These are phyloP conservation scores for Sphaerosporella brunnea DNA, from an alignment of 495 filamentous ascomycete genomes.

Conservation along the genomic window DNA sequence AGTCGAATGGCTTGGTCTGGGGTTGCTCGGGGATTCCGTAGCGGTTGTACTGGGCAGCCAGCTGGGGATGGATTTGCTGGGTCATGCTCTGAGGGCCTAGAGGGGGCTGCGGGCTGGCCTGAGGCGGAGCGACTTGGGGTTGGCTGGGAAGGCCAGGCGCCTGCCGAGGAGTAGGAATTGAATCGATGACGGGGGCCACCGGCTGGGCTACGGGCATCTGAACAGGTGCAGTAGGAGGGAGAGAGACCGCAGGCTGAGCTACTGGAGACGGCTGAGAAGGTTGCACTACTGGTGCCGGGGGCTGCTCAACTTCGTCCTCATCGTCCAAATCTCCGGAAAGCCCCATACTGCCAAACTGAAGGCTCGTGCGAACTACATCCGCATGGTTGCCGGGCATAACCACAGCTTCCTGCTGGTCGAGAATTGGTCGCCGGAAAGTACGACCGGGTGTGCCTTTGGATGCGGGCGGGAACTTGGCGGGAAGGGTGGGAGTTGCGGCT, in stretches of 20 bases:
- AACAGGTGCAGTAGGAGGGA: constrained; percentile 53
- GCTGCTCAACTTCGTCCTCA: constrained; percentile 84
- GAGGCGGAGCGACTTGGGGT: constrained; percentile 33
- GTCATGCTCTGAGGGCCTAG: constrained; percentile 33
- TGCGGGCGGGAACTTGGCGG: neutral
- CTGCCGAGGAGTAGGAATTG: constrained; percentile 46
- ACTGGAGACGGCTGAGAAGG: constrained; percentile 83
- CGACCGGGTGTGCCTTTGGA: constrained; percentile 31
- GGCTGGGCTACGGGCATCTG: constrained; percentile 31
- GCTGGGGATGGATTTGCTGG: constrained; percentile 27
- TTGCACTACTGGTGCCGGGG: too few relatives aligned
- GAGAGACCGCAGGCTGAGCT: constrained; percentile 70
- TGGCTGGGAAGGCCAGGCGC: constrained; percentile 51
- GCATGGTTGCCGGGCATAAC: constrained; percentile 93
- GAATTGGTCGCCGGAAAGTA: constrained; percentile 60
- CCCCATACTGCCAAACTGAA: constrained; percentile 94
- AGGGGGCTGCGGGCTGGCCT: constrained; percentile 27
- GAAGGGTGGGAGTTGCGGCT: constrained; percentile 36
- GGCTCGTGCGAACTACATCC: constrained; percentile 77
- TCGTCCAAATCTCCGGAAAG: constrained; percentile 88
- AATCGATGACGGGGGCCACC: constrained; percentile 34
- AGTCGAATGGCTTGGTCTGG: constrained; percentile 67
- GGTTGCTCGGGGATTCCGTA: constrained; percentile 41
- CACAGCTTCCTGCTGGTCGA: constrained; percentile 92
- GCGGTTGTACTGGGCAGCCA: constrained; percentile 41